Evolutionary conservation across 2,329 filamentous ascomycete species (phyloP).

Genomic region (Aspergillus fumigatiaffinis): DNA sequence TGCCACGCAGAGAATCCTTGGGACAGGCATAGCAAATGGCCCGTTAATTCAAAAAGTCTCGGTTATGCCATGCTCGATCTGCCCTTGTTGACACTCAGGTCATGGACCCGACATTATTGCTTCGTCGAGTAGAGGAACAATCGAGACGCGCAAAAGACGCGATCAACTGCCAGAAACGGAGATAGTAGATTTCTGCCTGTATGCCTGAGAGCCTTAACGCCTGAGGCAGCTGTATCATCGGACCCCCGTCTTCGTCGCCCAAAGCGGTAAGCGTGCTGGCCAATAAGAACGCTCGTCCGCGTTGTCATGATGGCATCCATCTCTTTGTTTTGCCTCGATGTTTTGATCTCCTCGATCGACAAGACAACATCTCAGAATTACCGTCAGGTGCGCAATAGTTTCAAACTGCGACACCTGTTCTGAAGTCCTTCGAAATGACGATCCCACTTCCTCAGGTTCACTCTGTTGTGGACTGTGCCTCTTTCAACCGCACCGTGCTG

Average conservation of each 20-base stretch:
- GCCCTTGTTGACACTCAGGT: not conserved
- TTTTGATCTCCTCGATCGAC: not conserved
- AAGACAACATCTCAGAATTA: not conserved
- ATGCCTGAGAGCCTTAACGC: not conserved
- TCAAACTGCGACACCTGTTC: not conserved
- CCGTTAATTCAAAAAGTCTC: not conserved
- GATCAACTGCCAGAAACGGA: constrained; percentile 6
- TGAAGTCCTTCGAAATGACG: constrained; percentile 47
- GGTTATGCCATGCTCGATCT: not conserved
- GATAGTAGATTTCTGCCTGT: not conserved
- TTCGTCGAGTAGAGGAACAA: not conserved
- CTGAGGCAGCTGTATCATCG: not conserved
- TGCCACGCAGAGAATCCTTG: constrained; percentile 68
- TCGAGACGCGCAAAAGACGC: constrained; percentile 18
- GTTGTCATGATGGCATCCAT: constrained; percentile 7
- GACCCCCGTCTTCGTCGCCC: not conserved
- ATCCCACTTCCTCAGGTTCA: constrained; percentile 63
- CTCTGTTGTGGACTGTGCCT: constrained; percentile 68
- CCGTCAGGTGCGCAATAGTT: not conserved
- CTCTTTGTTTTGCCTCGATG: not conserved
- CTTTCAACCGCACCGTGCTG: constrained; percentile 69
- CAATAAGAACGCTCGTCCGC: not conserved
- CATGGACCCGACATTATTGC: not conserved
- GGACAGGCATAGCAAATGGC: constrained; percentile 10
- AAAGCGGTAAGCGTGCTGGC: constrained; percentile 2